These are phyloP conservation scores for Pichia sp. DNA, from an alignment of 1,139 yeast species.

Conservation along the genomic window DNA sequence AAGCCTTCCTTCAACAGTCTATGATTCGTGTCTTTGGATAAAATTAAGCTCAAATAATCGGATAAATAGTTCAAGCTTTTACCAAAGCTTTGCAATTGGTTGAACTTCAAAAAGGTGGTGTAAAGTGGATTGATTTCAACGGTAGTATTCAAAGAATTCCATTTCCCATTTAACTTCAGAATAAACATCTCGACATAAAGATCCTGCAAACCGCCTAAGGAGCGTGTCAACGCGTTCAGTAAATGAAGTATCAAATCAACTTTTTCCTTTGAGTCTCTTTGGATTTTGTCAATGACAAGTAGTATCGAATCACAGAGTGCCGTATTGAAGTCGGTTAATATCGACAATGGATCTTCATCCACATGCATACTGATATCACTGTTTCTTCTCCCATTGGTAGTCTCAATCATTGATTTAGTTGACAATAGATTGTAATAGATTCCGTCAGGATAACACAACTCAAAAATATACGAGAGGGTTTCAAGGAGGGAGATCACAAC, in stretches of 20 bases:
- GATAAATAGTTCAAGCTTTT: slow-evolving; percentile 26
- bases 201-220: slow-evolving; percentile 17
- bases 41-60: slow-evolving; percentile 34
- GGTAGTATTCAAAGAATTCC: slow-evolving; percentile 14
- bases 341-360: slow-evolving; percentile 21
- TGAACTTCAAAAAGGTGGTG: slow-evolving; percentile 22
- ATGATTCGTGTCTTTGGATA: slow-evolving; percentile 34
- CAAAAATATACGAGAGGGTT: slow-evolving; percentile 28
- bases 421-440: slow-evolving; percentile 22
- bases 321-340: slow-evolving; percentile 7
- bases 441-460: slow-evolving; percentile 19
- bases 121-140: slow-evolving; percentile 28
- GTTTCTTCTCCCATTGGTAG: slow-evolving; percentile 16
- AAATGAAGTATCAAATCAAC: slow-evolving; percentile 1
- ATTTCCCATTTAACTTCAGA: slow-evolving; percentile 11
- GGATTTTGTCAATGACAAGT: neutral
- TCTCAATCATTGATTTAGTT: slow-evolving; percentile 16
- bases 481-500: slow-evolving; percentile 34
- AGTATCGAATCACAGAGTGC: slow-evolving; percentile 12
- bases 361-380: slow-evolving; percentile 24
- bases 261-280: slow-evolving; percentile 1
- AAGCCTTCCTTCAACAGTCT: slow-evolving; percentile 47
- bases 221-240: slow-evolving; percentile 14
- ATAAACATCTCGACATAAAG: slow-evolving; percentile 16
- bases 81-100: slow-evolving; percentile 24